Evolutionary conservation across 768 basidiomycete genomes (phyloP).

Genomic region (Mycena galopus): DNA sequence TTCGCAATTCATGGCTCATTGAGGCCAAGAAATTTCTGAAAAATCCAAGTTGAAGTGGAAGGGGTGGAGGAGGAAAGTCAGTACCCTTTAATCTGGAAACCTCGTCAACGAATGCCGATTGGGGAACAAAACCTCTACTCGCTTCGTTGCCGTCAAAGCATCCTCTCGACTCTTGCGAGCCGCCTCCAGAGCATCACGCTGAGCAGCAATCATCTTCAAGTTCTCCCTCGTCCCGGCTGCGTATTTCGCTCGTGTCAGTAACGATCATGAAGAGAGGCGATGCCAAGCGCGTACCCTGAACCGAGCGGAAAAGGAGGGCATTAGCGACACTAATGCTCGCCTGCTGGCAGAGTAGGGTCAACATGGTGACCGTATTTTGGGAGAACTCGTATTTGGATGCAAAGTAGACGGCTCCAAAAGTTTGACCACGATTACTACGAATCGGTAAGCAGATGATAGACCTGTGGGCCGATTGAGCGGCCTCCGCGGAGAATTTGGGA

Average conservation of each 20-base stretch:
- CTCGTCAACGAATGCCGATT: not conserved
- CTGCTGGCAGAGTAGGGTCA: slow-evolving; percentile 79
- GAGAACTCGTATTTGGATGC: slow-evolving; percentile 77
- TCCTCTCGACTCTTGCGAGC: slow-evolving; percentile 79
- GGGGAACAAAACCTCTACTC: slow-evolving; percentile 35
- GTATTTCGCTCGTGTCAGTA: not conserved
- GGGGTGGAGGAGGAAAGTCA: not conserved
- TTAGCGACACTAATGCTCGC: slow-evolving; percentile 83
- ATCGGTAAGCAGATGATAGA: slow-evolving; percentile 80
- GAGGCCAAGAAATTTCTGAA: slow-evolving; percentile 78
- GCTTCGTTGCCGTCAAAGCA: slow-evolving; percentile 81
- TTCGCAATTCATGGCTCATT: slow-evolving; percentile 84
- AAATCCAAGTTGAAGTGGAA: not conserved
- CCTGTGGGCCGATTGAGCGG: slow-evolving; percentile 68
- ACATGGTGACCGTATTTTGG: slow-evolving; percentile 68
- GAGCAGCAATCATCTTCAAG: slow-evolving; percentile 81
- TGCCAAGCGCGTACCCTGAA: not conserved
- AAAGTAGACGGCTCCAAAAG: slow-evolving; percentile 78
- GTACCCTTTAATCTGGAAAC: slow-evolving; percentile 67
- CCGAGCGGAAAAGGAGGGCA: slow-evolving; percentile 63
- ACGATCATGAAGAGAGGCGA: not conserved
- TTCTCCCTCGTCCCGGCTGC: slow-evolving; percentile 80
- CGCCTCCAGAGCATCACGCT: slow-evolving; percentile 76
- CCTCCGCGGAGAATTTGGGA: slow-evolving; percentile 77
- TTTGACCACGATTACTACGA: slow-evolving; percentile 81